Evolutionary conservation across 352 stramenopile species (phyloP).

Genomic region (Globisporangium paddicum): DNA sequence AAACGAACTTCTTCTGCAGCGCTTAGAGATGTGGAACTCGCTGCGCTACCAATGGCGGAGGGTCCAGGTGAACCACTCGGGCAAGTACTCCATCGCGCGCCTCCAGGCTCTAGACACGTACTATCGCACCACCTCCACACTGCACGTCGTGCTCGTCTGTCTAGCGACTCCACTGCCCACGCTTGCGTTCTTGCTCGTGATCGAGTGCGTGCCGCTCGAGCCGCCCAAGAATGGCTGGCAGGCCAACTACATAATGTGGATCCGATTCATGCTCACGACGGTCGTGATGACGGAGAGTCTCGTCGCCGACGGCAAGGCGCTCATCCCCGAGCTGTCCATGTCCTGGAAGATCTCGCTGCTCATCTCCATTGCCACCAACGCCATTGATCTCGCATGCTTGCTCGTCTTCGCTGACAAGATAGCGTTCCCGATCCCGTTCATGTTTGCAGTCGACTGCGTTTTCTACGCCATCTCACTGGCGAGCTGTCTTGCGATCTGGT

Average conservation of each 20-base stretch:
- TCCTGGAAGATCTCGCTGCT: no score
- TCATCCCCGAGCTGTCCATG: not conserved
- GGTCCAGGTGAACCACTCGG: conserved; percentile 5
- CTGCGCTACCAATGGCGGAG: no score
- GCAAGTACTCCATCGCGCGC: conserved; percentile 12
- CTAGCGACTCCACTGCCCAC: not conserved
- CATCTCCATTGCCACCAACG: not conserved
- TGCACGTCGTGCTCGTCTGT: conserved; percentile 2
- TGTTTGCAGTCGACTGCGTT: not conserved
- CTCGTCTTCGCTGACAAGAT: not conserved
- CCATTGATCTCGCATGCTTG: not conserved
- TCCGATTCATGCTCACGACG: not conserved
- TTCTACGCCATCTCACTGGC: not conserved
- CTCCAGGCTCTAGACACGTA: conserved; percentile 8
- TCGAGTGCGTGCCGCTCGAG: not conserved
- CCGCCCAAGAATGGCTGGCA: not conserved
- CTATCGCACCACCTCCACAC: not conserved
- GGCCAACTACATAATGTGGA: not conserved
- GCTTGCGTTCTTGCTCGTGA: not conserved
- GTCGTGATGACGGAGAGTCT: not conserved
- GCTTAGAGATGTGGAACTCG: no score
- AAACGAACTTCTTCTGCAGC: no score
- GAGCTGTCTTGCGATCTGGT: no score
- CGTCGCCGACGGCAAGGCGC: not conserved
- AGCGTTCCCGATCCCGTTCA: not conserved